Evolutionary conservation across 116 monocot species (phyloP).

Genomic region (Phalaenopsis hybrid): DNA sequence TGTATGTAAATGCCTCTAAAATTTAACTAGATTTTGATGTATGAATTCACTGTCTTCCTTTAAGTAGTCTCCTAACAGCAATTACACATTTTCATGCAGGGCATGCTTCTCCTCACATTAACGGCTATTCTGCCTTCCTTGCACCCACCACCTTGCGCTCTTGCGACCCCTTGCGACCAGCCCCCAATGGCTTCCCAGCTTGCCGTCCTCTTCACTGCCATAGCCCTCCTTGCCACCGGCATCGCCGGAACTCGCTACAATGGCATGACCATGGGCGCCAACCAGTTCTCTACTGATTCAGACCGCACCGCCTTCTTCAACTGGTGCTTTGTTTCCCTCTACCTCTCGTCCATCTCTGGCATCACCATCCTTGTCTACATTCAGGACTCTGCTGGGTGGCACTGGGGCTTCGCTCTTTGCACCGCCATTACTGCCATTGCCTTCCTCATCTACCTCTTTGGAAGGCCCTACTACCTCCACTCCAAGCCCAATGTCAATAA

Average conservation of each 20-base stretch:
- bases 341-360: constrained; percentile 17
- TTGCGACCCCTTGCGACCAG: constrained; percentile 15
- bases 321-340: constrained; percentile 30
- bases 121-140: constrained; percentile 22
- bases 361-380: constrained; percentile 29
- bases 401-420: constrained; percentile 24
- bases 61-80: not conserved
- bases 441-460: constrained; percentile 15
- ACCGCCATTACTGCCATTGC: constrained; percentile 1
- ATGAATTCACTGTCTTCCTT: not conserved
- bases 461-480: constrained; percentile 14
- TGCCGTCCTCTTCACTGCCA: constrained; percentile 18
- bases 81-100: constrained; percentile 15
- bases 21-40: no score
- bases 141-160: constrained; percentile 10
- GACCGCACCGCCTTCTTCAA: constrained; percentile 29
- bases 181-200: constrained; percentile 19
- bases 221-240: constrained; percentile 15
- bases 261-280: constrained; percentile 35
- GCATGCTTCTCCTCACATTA: constrained; percentile 24
- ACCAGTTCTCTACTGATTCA: constrained; percentile 17
- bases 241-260: constrained; percentile 32
- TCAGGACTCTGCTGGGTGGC: constrained; percentile 32
- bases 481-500: constrained; percentile 12
- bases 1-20: no score